A percentile compares a stretch with the other conserved stretches of the same genome.
These are phyloP conservation scores for Besnoitia besnoiti DNA, from an alignment of 169 alveolate genomes.

Conservation along the genomic window DNA sequence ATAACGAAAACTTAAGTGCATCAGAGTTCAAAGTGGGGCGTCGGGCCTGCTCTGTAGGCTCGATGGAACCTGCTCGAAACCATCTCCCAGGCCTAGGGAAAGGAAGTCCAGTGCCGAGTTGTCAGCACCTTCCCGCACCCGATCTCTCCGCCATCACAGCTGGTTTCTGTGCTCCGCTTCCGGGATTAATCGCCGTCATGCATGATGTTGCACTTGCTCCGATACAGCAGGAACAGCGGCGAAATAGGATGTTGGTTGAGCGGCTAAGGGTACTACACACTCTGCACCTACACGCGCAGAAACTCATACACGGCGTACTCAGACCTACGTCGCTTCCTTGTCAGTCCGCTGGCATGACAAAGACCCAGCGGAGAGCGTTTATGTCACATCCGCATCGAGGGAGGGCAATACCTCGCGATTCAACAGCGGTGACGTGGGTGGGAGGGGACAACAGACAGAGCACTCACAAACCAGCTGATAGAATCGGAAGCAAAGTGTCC, in stretches of 20 bases:
- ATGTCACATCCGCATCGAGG: too few species aligned
- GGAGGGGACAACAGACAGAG: too few species aligned
- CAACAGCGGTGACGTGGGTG: too few species aligned
- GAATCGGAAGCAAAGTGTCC: too few species aligned
- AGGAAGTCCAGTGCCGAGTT: not conserved
- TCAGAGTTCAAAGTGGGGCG: not conserved
- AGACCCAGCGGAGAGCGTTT: too few species aligned
- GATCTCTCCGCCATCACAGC: not conserved
- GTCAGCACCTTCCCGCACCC: not conserved
- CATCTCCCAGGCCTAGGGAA: not conserved
- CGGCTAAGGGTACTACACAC: not conserved
- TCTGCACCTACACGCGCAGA: not conserved
- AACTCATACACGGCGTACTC: not conserved
- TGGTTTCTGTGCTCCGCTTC: not conserved
- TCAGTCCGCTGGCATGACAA: too few species aligned
- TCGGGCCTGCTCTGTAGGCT: not conserved
- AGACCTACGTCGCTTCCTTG: not conserved
- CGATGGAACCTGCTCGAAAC: not conserved
- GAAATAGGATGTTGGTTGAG: not conserved
- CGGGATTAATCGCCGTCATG: not conserved
- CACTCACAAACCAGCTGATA: not conserved
- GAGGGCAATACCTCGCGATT: too few species aligned
- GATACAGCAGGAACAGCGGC: not conserved
- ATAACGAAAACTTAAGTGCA: not conserved
- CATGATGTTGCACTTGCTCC: not conserved